phyloP scores from a whole-genome alignment of 2,329 filamentous ascomycete species.

The Colletotrichum musicola region DNA sequence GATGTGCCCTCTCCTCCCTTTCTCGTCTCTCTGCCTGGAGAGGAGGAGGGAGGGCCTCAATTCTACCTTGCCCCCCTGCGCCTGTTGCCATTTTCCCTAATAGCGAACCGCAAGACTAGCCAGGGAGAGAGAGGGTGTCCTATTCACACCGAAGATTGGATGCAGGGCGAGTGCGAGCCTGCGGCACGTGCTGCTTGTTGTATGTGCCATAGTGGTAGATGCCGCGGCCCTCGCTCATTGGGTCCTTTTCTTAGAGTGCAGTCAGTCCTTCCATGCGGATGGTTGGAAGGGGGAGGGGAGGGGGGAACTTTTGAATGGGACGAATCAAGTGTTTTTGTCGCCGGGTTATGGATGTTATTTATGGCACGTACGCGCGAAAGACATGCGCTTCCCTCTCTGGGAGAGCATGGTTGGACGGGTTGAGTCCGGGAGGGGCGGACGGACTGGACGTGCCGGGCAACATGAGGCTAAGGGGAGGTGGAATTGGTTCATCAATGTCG shows the following conservation, averaged over 20 bases:
- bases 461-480: slow-evolving; percentile 5
- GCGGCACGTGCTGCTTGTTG: slow-evolving; percentile 24
- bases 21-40: neutral
- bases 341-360: slow-evolving; percentile 9
- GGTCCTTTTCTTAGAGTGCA: neutral
- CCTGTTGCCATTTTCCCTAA: neutral
- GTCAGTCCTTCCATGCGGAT: neutral
- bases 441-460: slow-evolving; percentile 32
- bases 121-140: neutral
- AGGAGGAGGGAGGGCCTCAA: slow-evolving; percentile 4
- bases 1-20: neutral
- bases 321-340: slow-evolving; percentile 1
- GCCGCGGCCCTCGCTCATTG: slow-evolving; percentile 23
- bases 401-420: slow-evolving; percentile 19
- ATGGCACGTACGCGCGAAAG: neutral
- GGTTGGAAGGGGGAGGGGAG: slow-evolving; percentile 1
- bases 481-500: neutral
- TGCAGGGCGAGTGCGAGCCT: slow-evolving; percentile 7
- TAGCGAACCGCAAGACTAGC: too few species aligned
- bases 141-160: slow-evolving; percentile 18
- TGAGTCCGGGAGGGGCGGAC: slow-evolving; percentile 11
- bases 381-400: neutral
- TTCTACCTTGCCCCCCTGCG: neutral
- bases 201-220: neutral
- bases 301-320: slow-evolving; percentile 13